Evolutionary conservation across 106 monocot species (phyloP), one percentile per base, ranked within the genome.

Genomic region (Gastrodia elata): DNA sequence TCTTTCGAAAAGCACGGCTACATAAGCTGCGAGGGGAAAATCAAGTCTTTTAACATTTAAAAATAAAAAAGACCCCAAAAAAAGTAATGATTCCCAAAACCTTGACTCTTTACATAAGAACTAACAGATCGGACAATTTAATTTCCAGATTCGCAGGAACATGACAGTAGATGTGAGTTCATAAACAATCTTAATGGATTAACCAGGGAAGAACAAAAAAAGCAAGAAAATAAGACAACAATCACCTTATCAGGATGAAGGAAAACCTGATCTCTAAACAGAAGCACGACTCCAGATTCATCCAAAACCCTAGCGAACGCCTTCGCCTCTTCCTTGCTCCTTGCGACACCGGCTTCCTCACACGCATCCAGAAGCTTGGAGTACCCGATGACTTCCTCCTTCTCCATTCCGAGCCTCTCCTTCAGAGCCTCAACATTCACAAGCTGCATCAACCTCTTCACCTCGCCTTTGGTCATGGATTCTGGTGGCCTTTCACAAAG

Each of bases 181-280:
- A 22, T 5, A 52, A 52, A 22, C 52, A 52, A n/a, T 22, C 22
- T 22, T 52, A n/a, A n/a, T 52, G 18, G 8, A 8, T 22, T 22
- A 52, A 22, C n/a, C n/a, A 52, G 7, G 52, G 52, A 3, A 52
- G 8, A 52, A 52, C 46, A 34, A 37, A 55, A 38, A 25, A 8
- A 27, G 32, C n/a, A 43, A 25, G n/a, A n/a, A 3, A 13, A 37
- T 8, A 10, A 2, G n/a, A n/a, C 0, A 4, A n/a, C 18, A 24
- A 76, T 69, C 26, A 92, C 95, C 97, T 97, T 97, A 11, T 93
- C 82, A 13, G 97, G 92, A 30, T 90, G 97, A 26, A 97, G 83
- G 70, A 90, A 93, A 68, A 97, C 92, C 83, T 88, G 90, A 56
- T 97, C 90, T 15, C 90, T 80, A 38, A 93, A 97, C 14, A 97